Base-by-base conservation (phyloP, 176 grass and related monocot species). In the Aegilops speltoides region DNA sequence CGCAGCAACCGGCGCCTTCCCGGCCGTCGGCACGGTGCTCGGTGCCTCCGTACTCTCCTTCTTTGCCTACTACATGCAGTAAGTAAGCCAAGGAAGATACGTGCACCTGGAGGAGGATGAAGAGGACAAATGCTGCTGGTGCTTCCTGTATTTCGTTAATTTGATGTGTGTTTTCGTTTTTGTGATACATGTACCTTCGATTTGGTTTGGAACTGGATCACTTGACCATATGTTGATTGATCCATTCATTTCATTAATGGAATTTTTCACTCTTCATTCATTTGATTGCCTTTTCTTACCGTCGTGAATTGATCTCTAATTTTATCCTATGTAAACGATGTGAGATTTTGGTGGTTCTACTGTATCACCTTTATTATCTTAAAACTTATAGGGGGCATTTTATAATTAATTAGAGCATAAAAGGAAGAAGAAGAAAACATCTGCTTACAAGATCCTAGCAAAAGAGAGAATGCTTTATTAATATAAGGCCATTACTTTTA, bases 21-120 rank as follows among this genome's bases (percentile, higher is more conserved):
- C 93, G 1, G 83, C 91, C n/a, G 22, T 90, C 5, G 86, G 93
- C 13, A 85, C 77, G 4, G 88, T 87, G 54, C 24, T 93, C 19
- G 83, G 88, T 31, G 88, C 95, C 77, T 90, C 93, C 14, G 40
- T 98, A 37, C 77, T 98, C 34, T 98, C 93, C 57, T 92, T 95
- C 89, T 93, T 95, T 31, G 83, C 93, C 38, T 95, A 86, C 91
- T 95, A 93, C 86, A 81, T 95, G 67, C 89, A 95, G 61, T 95
- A 85, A 95, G 61, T 95, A 85, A 75, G 68, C 26, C 7, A 16
- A 68, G 52, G 16, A 73, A 10, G 78, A 62, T 62, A 73, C 29
- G 77, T 38, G 31, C 26, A 19, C 19, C 73, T 38, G 11, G 23
- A 19, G 50, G n/a, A 25, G 48, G 54, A 61, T 41, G 70, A 45